Percentiles rank a stretch among this genome's conserved stretches.
phyloP scores from a whole-genome alignment of 1,139 yeast species.

The Protomyces inundatus region DNA sequence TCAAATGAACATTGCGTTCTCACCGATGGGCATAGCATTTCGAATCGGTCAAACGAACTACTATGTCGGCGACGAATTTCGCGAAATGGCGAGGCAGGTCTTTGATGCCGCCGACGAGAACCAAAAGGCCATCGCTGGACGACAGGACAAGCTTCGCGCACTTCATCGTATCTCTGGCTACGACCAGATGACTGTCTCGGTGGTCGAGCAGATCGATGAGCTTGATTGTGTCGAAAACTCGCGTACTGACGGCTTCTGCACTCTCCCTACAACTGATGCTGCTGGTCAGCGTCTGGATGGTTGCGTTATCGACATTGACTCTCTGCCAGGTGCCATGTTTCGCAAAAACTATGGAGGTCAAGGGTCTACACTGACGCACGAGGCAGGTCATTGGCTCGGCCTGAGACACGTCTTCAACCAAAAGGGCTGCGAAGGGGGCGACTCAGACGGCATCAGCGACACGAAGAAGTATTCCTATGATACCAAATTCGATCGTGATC shows the following conservation, averaged over 20 bases:
- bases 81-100: neutral
- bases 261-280: neutral
- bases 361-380: too few species aligned
- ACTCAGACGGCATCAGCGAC: neutral
- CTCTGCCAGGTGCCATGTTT: neutral
- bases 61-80: neutral
- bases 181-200: neutral
- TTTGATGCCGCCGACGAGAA: neutral
- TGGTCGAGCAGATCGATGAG: neutral
- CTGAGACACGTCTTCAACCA: neutral
- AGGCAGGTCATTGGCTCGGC: neutral
- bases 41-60: neutral
- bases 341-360: too few species aligned
- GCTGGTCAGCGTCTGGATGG: neutral
- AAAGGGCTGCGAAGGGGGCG: neutral
- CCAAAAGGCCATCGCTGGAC: neutral
- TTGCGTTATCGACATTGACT: neutral
- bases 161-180: neutral
- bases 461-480: neutral
- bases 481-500: too few species aligned
- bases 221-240: neutral
- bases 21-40: neutral
- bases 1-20: neutral
- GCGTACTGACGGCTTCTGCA: neutral
- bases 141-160: neutral